Conservation (phyloP, 2,329 filamentous ascomycete genomes). For the Phyllachora maydis region DNA sequence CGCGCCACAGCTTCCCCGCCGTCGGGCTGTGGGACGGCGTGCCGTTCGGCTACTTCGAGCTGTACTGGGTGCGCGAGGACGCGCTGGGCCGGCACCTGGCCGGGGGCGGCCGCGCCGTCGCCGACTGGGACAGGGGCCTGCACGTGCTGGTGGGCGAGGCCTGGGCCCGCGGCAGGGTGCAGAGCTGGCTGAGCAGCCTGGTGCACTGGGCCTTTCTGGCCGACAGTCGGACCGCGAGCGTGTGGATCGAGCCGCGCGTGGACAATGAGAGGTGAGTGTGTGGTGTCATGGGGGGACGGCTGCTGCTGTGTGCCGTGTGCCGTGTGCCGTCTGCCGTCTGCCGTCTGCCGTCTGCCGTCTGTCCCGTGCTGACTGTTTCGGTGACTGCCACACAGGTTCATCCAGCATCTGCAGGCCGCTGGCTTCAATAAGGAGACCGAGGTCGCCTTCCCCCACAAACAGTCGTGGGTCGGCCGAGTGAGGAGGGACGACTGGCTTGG, state of each 20-base stretch:
- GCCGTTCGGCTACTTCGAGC: constrained; percentile 91
- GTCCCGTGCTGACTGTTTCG: constrained; percentile 2
- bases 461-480: constrained; percentile 68
- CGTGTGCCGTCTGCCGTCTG: constrained; percentile 1
- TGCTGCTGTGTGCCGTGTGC: neutral
- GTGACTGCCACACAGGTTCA: constrained; percentile 36
- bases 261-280: constrained; percentile 65
- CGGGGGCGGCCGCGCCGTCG: constrained; percentile 29
- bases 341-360: no score
- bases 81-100: constrained; percentile 47
- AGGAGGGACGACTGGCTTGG: constrained; percentile 62
- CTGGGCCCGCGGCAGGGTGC: constrained; percentile 69
- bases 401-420: constrained; percentile 45
- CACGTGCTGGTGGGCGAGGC: constrained; percentile 85
- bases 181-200: constrained; percentile 63
- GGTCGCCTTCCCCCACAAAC: constrained; percentile 78
- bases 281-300: no score
- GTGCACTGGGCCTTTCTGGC: constrained; percentile 70
- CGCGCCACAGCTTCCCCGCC: constrained; percentile 65
- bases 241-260: constrained; percentile 75
- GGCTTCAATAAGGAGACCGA: constrained; percentile 82
- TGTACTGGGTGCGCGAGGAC: constrained; percentile 98
- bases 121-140: constrained; percentile 72
- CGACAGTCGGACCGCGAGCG: constrained; percentile 61
- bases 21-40: constrained; percentile 90